A percentile compares a stretch with the other conserved stretches of the same genome.
Evolutionary conservation across 2,329 filamentous ascomycete genomes (phyloP).

Genomic region (Fusarium floridanum): DNA sequence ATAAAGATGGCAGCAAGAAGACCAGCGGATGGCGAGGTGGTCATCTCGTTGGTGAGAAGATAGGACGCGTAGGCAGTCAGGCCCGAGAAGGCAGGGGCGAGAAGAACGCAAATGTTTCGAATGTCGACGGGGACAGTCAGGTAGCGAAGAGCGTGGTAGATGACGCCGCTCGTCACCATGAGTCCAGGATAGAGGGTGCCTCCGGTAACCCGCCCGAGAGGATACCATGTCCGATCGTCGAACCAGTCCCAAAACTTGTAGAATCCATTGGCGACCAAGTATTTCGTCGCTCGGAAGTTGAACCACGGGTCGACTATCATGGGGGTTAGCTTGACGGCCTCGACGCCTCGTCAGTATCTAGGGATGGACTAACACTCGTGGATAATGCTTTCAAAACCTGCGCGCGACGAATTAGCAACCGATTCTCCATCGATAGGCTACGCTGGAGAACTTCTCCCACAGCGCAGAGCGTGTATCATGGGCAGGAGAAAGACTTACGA

Average conservation of each 20-base stretch:
- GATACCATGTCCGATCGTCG: conserved; percentile 99
- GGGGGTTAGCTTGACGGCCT: conserved; percentile 47
- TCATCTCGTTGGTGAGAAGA: conserved; percentile 97
- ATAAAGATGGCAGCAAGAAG: conserved; percentile 95
- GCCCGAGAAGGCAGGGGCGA: conserved; percentile 94
- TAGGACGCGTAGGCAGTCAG: conserved; percentile 94
- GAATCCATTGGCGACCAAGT: conserved; percentile 96
- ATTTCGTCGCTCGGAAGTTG: conserved; percentile 98
- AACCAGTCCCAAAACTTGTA: conserved; percentile 99
- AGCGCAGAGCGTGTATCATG: conserved; percentile 21
- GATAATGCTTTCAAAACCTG: conserved; percentile 98
- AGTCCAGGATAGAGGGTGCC: conserved; percentile 98
- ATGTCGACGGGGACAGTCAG: conserved; percentile 96
- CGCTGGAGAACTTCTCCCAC: not conserved
- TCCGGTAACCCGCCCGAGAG: conserved; percentile 96
- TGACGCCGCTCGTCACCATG: conserved; percentile 98
- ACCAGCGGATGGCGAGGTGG: conserved; percentile 92
- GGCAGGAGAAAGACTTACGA: conserved; percentile 70
- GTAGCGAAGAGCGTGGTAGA: conserved; percentile 92
- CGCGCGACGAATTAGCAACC: conserved; percentile 49
- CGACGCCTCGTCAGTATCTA: conserved; percentile 18
- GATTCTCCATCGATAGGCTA: not conserved
- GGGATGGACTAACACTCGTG: conserved; percentile 87
- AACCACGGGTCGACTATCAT: conserved; percentile 96
- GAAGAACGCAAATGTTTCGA: conserved; percentile 97